phyloP scores from a whole-genome alignment of 768 basidiomycete genomes.

The Phanerodontia chrysosporium region DNA sequence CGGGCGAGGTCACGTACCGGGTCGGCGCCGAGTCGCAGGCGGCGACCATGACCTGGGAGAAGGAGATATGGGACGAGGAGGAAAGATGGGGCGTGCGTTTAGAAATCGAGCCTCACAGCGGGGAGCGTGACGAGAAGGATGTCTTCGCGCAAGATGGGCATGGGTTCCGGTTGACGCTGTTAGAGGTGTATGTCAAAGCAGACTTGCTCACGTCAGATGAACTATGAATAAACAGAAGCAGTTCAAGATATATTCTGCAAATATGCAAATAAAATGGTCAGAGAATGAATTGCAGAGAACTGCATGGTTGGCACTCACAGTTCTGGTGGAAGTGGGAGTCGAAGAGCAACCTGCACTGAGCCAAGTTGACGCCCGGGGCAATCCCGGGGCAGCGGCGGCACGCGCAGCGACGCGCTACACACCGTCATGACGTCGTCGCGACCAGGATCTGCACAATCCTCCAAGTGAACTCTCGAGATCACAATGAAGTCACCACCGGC shows the following conservation, averaged over 20 bases:
- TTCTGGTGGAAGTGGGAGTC: too few species aligned
- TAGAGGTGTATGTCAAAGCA: not conserved
- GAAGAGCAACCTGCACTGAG: too few species aligned
- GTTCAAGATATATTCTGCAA: too few species aligned
- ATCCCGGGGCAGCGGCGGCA: not conserved
- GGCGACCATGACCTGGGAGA: not conserved
- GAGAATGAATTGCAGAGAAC: too few species aligned
- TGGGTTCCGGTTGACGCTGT: not conserved
- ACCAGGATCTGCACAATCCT: too few species aligned
- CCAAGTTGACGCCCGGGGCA: not conserved
- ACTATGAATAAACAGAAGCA: not conserved
- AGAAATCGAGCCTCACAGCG: not conserved
- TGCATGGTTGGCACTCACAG: too few species aligned
- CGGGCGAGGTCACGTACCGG: not conserved
- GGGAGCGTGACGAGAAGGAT: too few species aligned
- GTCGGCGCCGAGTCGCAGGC: not conserved
- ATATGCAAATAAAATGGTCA: too few species aligned
- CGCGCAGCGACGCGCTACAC: not conserved
- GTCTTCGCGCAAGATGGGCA: too few species aligned
- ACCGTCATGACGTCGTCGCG: not conserved
- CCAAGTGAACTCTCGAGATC: too few species aligned
- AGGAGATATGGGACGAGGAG: not conserved
- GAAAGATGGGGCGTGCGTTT: not conserved
- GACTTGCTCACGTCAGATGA: not conserved
- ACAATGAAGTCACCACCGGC: too few species aligned